Base-by-base conservation (phyloP, 176 grass and related monocot genomes). In the Oryza meridionalis region DNA sequence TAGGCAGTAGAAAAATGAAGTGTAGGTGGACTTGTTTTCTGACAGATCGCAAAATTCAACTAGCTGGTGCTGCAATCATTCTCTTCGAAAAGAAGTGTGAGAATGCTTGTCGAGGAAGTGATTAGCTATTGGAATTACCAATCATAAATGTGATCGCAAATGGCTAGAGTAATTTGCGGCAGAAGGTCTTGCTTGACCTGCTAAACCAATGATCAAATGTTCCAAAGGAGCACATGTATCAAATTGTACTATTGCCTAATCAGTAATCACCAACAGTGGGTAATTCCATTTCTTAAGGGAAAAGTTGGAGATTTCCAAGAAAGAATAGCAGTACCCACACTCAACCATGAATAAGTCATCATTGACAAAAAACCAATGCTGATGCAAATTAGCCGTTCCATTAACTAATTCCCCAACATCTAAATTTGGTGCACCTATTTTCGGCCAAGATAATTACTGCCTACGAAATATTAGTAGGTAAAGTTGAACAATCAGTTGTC, bases 81-180 rank as follows among this genome's bases (percentile, higher is more conserved):
- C 49, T 13, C 38, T 59, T 83, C 21, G 53, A 79, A 89, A 80
- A 29, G 58, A 70, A 14, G 70, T 19, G 38, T 37, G 72, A 67
- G 58, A 29, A 82, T 81, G 82, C 90, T 91, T 88, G 83, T 33
- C 29, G 42, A 77, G 6, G 37, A 89, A 84, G 84, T 80, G 71
- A 90, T 75, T 87, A 45, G 84, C 25, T 13, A 76, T 50, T 17
- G 10, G 73, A 83, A 78, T 37, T 40, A 50, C 61, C 67, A 83
- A 78, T 86, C 67, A 73, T 86, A 44, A 42, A 47, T 66, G 58
- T 29, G 44, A 42, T 86, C 31, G 61, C 74, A 67, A 68, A 79
- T 22, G 25, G n/a, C 46, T 17, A 63, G 46, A 67, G 22, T 70
- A 63, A 86, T 80, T 74, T 84, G 33, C 75, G 38, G 69, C 25